Evolutionary conservation across 306 rosid genomes (phyloP).

Genomic region (Datisca glomerata): DNA sequence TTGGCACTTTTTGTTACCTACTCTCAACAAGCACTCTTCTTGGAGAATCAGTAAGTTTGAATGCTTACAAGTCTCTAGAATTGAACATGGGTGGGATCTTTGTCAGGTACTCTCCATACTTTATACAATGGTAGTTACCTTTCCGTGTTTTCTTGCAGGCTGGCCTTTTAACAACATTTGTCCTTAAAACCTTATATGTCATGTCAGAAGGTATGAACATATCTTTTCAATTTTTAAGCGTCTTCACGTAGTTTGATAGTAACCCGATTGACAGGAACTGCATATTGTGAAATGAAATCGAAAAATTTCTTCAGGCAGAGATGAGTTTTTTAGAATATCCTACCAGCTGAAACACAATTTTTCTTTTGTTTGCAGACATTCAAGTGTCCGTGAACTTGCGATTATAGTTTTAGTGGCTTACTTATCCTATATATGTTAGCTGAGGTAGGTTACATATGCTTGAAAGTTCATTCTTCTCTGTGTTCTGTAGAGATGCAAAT

Average conservation of each 20-base stretch:
- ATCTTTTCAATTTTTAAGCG: background rate
- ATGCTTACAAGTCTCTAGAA: background rate
- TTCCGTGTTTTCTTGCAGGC: constrained; percentile 32
- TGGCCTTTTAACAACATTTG: constrained; percentile 67
- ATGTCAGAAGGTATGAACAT: constrained; percentile 54
- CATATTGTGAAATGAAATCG: too few relatives aligned
- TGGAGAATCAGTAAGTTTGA: constrained; percentile 48
- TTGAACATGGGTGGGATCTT: too few relatives aligned
- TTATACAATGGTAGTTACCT: background rate
- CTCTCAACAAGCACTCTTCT: constrained; percentile 74
- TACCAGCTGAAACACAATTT: constrained; percentile 3
- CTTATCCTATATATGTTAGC: constrained; percentile 81
- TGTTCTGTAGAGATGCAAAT: too few relatives aligned
- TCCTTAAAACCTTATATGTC: constrained; percentile 54
- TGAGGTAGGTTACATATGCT: constrained; percentile 45
- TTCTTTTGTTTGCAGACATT: constrained; percentile 43
- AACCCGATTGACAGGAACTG: too few relatives aligned
- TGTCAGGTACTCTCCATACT: background rate
- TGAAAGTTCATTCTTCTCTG: too few relatives aligned
- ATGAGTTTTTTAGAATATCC: too few relatives aligned
- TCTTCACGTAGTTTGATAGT: background rate
- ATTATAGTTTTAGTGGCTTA: constrained; percentile 84
- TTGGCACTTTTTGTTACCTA: constrained; percentile 65
- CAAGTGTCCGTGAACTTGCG: constrained; percentile 75
- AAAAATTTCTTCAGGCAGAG: too few relatives aligned